Percentiles rank a stretch among this genome's conserved stretches.
These are phyloP conservation scores for Fragilaria crotonensis DNA, from an alignment of 108 stramenopile genomes.

Conservation along the genomic window DNA sequence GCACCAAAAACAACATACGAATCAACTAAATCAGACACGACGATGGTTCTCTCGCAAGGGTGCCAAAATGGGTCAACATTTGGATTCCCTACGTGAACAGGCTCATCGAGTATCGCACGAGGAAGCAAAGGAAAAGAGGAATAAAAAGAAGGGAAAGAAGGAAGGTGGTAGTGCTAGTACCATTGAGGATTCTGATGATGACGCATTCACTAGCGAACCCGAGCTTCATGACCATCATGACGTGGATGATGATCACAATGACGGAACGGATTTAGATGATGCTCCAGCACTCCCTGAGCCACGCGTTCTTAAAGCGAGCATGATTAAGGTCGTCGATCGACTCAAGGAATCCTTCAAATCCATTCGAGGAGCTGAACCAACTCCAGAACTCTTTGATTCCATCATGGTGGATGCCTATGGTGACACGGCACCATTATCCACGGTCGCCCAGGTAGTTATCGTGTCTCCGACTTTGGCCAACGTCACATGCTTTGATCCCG, in stretches of 20 bases:
- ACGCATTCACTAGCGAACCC: conserved; percentile 2
- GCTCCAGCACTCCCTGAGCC: conserved; percentile 57
- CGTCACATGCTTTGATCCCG: conserved; percentile 79
- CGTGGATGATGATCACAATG: conserved; percentile 31
- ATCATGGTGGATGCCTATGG: conserved; percentile 75
- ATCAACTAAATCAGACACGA: no score
- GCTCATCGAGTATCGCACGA: conserved; percentile 55
- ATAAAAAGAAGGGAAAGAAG: conserved; percentile 32
- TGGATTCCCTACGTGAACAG: conserved; percentile 48
- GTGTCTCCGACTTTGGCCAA: conserved; percentile 64
- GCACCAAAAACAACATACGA: no score
- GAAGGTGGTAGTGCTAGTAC: conserved; percentile 10
- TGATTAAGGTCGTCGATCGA: conserved; percentile 55
- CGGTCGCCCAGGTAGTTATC: conserved; percentile 83
- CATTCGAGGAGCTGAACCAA: conserved; percentile 79
- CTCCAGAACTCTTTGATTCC: conserved; percentile 76
- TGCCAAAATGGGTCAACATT: conserved; percentile 58
- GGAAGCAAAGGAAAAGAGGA: conserved; percentile 55
- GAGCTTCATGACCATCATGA: conserved; percentile 18
- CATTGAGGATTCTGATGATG: conserved; percentile 3
- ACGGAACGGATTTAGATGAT: conserved; percentile 30
- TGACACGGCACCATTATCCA: conserved; percentile 47
- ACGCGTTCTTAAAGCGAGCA: conserved; percentile 29
- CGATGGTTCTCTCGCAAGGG: conserved; percentile 33
- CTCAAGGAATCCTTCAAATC: conserved; percentile 58